Conservation (phyloP, 2,329 filamentous ascomycete genomes). For the Pleomassaria siparia region DNA sequence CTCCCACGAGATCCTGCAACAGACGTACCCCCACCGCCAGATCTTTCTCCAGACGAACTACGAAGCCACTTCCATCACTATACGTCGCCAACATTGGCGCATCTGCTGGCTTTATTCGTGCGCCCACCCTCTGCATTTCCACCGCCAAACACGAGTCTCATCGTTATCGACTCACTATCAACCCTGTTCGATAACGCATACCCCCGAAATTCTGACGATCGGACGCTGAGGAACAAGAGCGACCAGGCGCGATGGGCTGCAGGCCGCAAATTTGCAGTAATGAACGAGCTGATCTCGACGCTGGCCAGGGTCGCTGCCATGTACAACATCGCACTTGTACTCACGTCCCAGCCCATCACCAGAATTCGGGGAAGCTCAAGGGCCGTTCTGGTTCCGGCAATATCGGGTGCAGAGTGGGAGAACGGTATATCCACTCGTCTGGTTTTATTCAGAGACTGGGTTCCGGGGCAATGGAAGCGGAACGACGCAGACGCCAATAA, state of each 20-base stretch:
- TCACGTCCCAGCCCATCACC: constrained; percentile 81
- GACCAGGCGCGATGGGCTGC: constrained; percentile 53
- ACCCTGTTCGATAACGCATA: constrained; percentile 76
- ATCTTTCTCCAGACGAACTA: constrained; percentile 28
- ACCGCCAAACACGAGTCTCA: constrained; percentile 62
- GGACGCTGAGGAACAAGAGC: constrained; percentile 46
- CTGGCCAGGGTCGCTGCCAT: constrained; percentile 73
- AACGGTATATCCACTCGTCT: constrained; percentile 71
- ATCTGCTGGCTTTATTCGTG: constrained; percentile 71
- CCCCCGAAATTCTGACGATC: constrained; percentile 56
- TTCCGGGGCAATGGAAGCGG: constrained; percentile 31
- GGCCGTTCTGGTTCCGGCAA: constrained; percentile 72
- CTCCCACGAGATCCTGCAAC: constrained; percentile 5
- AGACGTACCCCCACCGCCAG: constrained; percentile 14
- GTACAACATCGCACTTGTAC: constrained; percentile 70
- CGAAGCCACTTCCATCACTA: constrained; percentile 66
- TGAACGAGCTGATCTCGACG: constrained; percentile 63
- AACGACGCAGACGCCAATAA: constrained; percentile 29
- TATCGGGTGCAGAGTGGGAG: constrained; percentile 80
- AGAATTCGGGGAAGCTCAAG: constrained; percentile 68
- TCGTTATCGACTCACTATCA: constrained; percentile 79
- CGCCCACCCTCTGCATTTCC: constrained; percentile 67
- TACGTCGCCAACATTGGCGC: constrained; percentile 59
- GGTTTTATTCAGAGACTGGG: constrained; percentile 75
- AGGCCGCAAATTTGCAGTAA: constrained; percentile 59